phyloP scores from a whole-genome alignment of 148 eudicot genomes.

The Rhododendron ferrugineum region DNA sequence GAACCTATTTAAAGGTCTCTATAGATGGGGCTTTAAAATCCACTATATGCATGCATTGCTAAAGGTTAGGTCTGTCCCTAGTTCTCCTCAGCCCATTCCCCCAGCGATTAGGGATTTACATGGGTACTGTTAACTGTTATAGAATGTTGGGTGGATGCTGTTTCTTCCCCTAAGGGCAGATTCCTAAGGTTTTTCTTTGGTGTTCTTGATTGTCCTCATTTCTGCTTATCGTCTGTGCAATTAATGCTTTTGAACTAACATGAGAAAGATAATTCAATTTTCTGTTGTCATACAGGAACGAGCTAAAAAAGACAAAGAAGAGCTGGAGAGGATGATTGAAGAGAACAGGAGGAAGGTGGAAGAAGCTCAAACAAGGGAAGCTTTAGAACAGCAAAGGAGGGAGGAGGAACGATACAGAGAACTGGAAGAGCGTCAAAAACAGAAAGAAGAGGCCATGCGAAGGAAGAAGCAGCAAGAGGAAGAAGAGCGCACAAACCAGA shows the following conservation, averaged over 20 bases:
- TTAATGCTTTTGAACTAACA: background rate
- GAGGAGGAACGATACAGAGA: constrained; percentile 87
- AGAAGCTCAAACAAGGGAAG: constrained; percentile 82
- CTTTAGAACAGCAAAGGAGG: constrained; percentile 65
- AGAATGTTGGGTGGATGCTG: background rate
- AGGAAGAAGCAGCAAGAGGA: constrained; percentile 86
- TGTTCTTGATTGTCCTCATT: background rate
- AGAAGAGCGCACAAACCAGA: constrained; percentile 77
- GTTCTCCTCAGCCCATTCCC: background rate
- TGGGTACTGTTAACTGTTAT: background rate
- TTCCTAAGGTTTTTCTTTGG: background rate
- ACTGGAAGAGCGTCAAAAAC: constrained; percentile 81
- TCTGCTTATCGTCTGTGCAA: background rate
- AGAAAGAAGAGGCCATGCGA: constrained; percentile 78
- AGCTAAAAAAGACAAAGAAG: constrained; percentile 70
- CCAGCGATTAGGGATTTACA: background rate
- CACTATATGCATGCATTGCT: background rate
- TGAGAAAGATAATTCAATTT: background rate
- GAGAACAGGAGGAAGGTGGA: constrained; percentile 73
- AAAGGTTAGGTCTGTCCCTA: background rate
- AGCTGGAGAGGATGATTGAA: constrained; percentile 70
- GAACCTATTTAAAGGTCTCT: background rate
- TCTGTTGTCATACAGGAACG: constrained; percentile 46
- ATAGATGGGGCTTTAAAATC: background rate
- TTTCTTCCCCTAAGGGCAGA: too few relatives aligned